Evolutionary conservation across 2,329 filamentous ascomycete species (phyloP), one percentile per base, ranked within the genome.

Genomic region (Scedosporium boydii): DNA sequence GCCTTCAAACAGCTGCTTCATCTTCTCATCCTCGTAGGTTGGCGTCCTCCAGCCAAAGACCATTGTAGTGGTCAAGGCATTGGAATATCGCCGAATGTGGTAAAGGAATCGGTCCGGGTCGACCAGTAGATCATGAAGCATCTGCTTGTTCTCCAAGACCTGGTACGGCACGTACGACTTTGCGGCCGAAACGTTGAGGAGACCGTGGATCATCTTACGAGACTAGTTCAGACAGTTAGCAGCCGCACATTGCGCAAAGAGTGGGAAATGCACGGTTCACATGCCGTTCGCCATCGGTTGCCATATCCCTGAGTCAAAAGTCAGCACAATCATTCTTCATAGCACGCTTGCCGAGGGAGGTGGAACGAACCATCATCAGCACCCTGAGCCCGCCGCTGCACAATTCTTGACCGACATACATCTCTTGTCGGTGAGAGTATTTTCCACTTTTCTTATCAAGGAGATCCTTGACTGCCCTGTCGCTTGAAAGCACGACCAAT

Each of bases 11-110:
- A 81, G 69, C 63, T 78, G 74, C 66, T 74, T 69, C 62, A 82
- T 73, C 44, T 76, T 75, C 2, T 70, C 65, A 44, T 82, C 75
- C 4, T 78, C 72, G 66, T 78, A 74, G 1, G 69, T 75, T 0
- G 72, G 68, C 1, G 74, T 75, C 9, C 79, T 75, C 65, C 73
- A 81, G 3, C 80, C 80, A 62, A 79, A 83, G 1, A 80, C 73
- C 74, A 83, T 82, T 2, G 75, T 76, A 0, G 80, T 82, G 0
- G 78, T 80, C 2, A 83, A 68, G 1, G 80, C 76, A 56, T 77
- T 78, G 2, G 78, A 76, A 65, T 80, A 83, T 1, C 80, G 74
- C 6, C 79, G 72, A 18, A 82, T 74, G 62, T 80, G 75, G 14
- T 77, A 65, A 6, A 78, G 63, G 62, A 80, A 78, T 7, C 72